Evolutionary conservation across 768 basidiomycete species (phyloP), one percentile per base, ranked within the genome.

Genomic region (Podaxis sp.): DNA sequence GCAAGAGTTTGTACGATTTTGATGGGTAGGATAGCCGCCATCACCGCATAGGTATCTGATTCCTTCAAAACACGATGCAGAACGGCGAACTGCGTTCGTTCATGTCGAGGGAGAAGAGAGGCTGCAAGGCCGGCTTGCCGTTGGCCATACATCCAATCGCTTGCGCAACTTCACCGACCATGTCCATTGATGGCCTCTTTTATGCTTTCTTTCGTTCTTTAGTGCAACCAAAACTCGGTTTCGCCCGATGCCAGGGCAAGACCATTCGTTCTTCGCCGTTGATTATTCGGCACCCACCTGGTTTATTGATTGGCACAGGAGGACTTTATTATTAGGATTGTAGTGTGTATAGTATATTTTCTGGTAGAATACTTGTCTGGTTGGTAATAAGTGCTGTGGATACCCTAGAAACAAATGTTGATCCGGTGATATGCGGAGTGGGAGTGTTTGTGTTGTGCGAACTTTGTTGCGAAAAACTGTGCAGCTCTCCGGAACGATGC

Each of bases 381-480:
- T 33, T 10, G 30, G 33, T 58, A 58, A 58, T 33, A 33, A 33
- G n/a, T 57, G 46, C 1, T 57, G 41, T 41, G 56, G 10, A 57
- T 57, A 46, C 17, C 30, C 15, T 58, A 28, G 51, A 60, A 24
- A 52, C 11, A 44, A 38, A 44, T 41, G 41, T 56, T 62, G 53
- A 56, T 56, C 55, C 61, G 61, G 61, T 37, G 54, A 62, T 48
- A 22, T 53, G 66, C 63, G 64, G 37, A 13, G 44, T 44, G 28
- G 46, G n/a, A 4, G 28, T 61, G 40, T 62, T 63, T 60, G 65
- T 51, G 58, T 48, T 62, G 61, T 69, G 66, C 77, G 77, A 88
- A 88, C 84, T 76, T 87, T 87, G 85, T 84, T 79, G 69, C 69
- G 77, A 81, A 82, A 84, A 88, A 88, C 87, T 88, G 84, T 88